phyloP scores from a whole-genome alignment of 495 filamentous ascomycete species.

The Parmelia sp. region DNA sequence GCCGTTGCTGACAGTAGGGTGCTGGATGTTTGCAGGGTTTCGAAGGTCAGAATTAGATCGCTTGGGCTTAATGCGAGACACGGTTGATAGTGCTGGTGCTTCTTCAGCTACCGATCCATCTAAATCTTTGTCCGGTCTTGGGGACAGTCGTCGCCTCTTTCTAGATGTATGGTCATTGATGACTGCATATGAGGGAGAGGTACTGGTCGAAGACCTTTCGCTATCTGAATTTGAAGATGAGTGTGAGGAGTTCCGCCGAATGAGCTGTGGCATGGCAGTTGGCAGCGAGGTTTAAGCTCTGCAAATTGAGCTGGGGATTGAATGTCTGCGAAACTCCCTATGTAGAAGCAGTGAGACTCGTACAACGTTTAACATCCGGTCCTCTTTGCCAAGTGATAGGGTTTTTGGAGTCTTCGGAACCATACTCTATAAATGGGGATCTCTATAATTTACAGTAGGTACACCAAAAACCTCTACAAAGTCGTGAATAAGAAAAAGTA shows the following conservation, averaged over 20 bases:
- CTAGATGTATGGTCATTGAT: not conserved
- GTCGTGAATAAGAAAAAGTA: no score
- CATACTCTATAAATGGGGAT: no score
- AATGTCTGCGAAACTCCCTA: no score
- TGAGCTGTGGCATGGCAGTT: not conserved
- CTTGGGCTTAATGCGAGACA: conserved; percentile 20
- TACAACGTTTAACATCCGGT: no score
- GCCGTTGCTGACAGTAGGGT: conserved; percentile 25
- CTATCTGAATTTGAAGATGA: conserved; percentile 5
- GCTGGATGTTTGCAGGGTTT: conserved; percentile 9
- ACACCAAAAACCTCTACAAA: no score
- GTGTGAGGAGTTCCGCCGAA: not conserved
- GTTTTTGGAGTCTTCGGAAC: no score
- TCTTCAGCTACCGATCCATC: not conserved
- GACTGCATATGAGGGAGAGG: conserved; percentile 4
- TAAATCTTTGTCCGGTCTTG: not conserved
- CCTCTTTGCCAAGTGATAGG: no score
- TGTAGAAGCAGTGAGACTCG: no score
- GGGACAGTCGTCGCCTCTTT: conserved; percentile 13
- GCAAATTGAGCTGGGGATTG: not conserved
- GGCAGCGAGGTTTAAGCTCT: not conserved
- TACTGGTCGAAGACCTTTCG: not conserved
- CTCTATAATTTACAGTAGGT: no score
- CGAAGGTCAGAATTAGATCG: not conserved
- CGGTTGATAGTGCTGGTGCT: not conserved